Conservation (phyloP, 225 moss, liverwort and hornwort species). For the Lunularia cruciata region DNA sequence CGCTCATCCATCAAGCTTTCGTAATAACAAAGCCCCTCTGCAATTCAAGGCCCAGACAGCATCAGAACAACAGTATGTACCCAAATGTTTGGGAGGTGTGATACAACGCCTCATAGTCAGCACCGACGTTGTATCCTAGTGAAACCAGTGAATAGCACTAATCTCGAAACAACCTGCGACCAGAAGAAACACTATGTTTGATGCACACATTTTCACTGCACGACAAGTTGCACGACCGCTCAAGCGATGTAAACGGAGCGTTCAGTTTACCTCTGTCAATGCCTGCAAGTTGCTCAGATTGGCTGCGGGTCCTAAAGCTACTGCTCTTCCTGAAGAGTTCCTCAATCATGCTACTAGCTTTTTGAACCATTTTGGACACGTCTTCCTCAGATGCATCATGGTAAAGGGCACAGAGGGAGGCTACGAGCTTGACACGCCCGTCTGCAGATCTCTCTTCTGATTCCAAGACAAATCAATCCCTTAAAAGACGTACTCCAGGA, state of each 20-base stretch:
- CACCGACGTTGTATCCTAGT: no score
- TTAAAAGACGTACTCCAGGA: slow-evolving; percentile 2
- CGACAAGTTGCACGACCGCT: no score
- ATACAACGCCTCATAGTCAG: no score
- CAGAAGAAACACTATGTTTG: no score
- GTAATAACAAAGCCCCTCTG: slow-evolving; percentile 79
- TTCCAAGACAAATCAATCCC: slow-evolving; percentile 19
- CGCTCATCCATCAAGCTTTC: slow-evolving; percentile 89
- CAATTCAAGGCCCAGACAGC: slow-evolving; percentile 22
- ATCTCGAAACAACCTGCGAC: no score
- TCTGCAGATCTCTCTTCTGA: slow-evolving; percentile 69
- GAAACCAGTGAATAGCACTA: no score
- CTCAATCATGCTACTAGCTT: slow-evolving; percentile 65
- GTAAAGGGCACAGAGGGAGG: slow-evolving; percentile 78
- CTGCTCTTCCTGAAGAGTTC: slow-evolving; percentile 63
- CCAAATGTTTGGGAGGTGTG: no score
- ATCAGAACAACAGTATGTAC: neutral
- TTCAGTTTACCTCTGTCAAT: slow-evolving; percentile 63
- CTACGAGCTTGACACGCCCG: slow-evolving; percentile 76
- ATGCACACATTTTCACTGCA: no score
- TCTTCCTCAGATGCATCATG: slow-evolving; percentile 84
- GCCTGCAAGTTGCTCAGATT: slow-evolving; percentile 74
- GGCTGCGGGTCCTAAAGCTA: slow-evolving; percentile 54
- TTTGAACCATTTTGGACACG: slow-evolving; percentile 71
- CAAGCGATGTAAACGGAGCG: no score